Evolutionary conservation across 306 rosid species (phyloP).

Genomic region (Prunus campanulata): DNA sequence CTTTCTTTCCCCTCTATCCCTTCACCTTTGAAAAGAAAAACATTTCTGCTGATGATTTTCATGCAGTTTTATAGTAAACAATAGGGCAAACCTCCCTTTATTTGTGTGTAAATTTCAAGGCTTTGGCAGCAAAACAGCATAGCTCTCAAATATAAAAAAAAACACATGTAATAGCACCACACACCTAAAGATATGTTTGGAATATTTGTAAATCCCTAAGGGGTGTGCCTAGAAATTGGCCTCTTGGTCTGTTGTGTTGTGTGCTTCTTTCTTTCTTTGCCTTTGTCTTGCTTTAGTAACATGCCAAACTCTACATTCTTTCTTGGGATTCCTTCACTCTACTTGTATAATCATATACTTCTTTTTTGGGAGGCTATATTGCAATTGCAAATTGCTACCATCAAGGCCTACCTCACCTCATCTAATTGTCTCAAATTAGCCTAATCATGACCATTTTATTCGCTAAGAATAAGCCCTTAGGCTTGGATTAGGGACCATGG

Average conservation of each 20-base stretch:
- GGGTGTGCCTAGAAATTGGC: slow-evolving; percentile 41
- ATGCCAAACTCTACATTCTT: slow-evolving; percentile 77
- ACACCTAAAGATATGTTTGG: slow-evolving; percentile 30
- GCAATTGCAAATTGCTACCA: slow-evolving; percentile 22
- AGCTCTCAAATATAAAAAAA: neutral
- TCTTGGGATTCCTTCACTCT: slow-evolving; percentile 81
- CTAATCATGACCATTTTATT: slow-evolving; percentile 42
- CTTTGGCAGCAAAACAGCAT: neutral
- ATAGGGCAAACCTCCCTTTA: slow-evolving; percentile 12
- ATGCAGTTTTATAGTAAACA: slow-evolving; percentile 48
- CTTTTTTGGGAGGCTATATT: slow-evolving; percentile 35
- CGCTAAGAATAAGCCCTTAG: slow-evolving; percentile 6
- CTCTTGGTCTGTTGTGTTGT: slow-evolving; percentile 19
- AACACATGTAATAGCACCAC: neutral
- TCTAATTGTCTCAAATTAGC: slow-evolving; percentile 31
- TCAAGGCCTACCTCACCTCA: slow-evolving; percentile 29
- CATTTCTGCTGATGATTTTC: slow-evolving; percentile 58
- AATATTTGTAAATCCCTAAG: slow-evolving; percentile 77
- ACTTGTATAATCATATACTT: slow-evolving; percentile 31
- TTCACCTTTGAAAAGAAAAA: slow-evolving; percentile 39
- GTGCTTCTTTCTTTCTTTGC: slow-evolving; percentile 34
- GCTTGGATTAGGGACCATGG: neutral
- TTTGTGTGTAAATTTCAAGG: slow-evolving; percentile 54
- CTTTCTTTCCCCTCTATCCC: slow-evolving; percentile 37
- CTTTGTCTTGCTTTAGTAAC: slow-evolving; percentile 71